Base-by-base conservation (phyloP, 179 eudicot genomes). In the Spergularia azorica region DNA sequence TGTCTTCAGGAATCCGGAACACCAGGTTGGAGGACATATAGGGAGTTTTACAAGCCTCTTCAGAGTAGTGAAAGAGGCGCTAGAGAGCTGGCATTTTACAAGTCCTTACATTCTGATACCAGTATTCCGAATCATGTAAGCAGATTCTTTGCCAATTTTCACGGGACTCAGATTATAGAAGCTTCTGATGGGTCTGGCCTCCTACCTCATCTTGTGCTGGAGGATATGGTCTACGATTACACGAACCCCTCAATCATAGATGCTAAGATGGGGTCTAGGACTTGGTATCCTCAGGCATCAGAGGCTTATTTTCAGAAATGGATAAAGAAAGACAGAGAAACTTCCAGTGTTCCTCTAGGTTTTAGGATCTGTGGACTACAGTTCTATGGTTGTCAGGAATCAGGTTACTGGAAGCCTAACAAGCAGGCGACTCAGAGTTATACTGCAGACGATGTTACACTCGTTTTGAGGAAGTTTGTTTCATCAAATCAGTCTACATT, bases 21-120 rank as follows among this genome's bases (percentile, higher is more conserved):
- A 95, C 86, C 99, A 95, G 81, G 99, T 93, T 77, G 98, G 97
- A 16, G 99, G 99, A 8, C 99, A 95, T 87, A 85, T 70, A 72
- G 99, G 8, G 81, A 80, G 48, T 95, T 95, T 65, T 95, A 90
- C 91, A 93, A 95, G 89, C 99, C 97, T 75, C 95, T 95, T 36
- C 99, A 93, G 77, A 81, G 88, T 6, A 86, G 78, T 60, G 90
- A 86, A 9, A 91, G 97, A 11, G 99, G 99, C 57, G 38, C 84
- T 38, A 64, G 78, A 63, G 99, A 95, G 82, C 84, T 83, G 54
- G 83, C 88, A 9, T 95, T 95, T 83, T 95, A 95, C 61, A 62
- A 79, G 51, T 77, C 95, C 10, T 85, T 95, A 73, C 80, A 88
- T 48, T 79, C 94, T 80, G 84, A 91, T 79, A 70, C 70, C 16